Conservation (phyloP, 1,284 basidiomycete species). For the Ustanciosporium gigantosporum region DNA sequence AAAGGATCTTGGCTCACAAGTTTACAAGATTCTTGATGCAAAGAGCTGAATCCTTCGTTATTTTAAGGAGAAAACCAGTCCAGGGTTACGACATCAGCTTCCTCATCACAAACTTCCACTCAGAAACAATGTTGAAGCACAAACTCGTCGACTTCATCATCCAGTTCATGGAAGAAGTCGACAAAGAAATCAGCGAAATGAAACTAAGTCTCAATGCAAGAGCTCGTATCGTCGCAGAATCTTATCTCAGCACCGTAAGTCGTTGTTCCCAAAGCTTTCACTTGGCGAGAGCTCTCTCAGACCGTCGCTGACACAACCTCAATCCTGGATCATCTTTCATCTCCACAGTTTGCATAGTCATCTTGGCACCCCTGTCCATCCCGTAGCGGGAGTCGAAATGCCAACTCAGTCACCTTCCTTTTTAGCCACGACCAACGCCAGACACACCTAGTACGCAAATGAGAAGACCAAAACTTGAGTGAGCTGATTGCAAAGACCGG, state of each 20-base stretch:
- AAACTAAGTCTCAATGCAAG: constrained; percentile 82
- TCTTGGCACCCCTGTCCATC: no score
- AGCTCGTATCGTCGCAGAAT: constrained; percentile 92
- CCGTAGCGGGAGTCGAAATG: no score
- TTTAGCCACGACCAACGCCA: no score
- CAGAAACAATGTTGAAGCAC: constrained; percentile 97
- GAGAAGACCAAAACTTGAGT: no score
- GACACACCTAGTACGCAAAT: no score
- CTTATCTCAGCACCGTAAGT: constrained; percentile 53
- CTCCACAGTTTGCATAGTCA: no score
- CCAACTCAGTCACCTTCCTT: no score
- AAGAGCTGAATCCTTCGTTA: constrained; percentile 93
- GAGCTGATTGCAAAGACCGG: no score
- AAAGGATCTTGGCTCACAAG: constrained; percentile 93
- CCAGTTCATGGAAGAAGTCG: constrained; percentile 99
- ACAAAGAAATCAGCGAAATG: constrained; percentile 81
- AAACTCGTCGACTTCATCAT: constrained; percentile 99
- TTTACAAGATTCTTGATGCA: constrained; percentile 99
- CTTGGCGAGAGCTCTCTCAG: no score
- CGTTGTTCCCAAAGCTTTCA: neutral
- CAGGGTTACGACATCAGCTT: constrained; percentile 92
- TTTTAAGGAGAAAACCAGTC: constrained; percentile 90
- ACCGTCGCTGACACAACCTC: no score
- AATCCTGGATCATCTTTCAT: no score
- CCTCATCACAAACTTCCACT: constrained; percentile 94